These are phyloP conservation scores for Musa itinerans DNA, from an alignment of 176 grass and related monocot species.

Conservation along the genomic window DNA sequence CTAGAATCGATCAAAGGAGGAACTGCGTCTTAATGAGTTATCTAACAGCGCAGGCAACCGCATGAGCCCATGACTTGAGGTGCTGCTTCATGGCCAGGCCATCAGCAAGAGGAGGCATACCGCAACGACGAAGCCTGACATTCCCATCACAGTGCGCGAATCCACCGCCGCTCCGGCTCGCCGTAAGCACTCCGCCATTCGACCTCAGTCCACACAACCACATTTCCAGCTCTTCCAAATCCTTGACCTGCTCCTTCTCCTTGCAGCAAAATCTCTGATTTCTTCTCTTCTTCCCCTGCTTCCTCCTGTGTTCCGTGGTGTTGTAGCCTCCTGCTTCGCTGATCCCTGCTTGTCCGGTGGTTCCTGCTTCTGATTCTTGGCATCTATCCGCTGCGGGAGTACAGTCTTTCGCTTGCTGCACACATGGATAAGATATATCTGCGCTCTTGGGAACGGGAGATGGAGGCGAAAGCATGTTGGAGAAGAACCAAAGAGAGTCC, in stretches of 20 bases:
- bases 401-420: background rate
- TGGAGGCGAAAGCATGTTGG: conserved; percentile 24
- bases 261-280: background rate
- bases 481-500: conserved; percentile 56
- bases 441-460: conserved; percentile 1
- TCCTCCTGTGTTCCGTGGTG: background rate
- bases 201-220: background rate
- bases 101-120: conserved; percentile 26
- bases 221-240: background rate
- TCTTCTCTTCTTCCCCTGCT: background rate
- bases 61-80: conserved; percentile 61
- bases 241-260: background rate
- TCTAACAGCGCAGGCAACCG: conserved; percentile 50
- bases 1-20: no score
- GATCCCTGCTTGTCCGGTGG: background rate
- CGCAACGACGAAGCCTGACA: background rate
- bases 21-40: background rate
- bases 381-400: background rate
- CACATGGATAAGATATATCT: no score
- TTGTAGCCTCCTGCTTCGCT: background rate
- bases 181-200: background rate
- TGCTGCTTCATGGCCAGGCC: conserved; percentile 55
- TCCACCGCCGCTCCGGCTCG: background rate
- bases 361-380: background rate
- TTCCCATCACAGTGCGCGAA: background rate